Percentiles rank a stretch among this genome's conserved stretches.
phyloP scores from a whole-genome alignment of 257 asterid species.

The Echium plantagineum region DNA sequence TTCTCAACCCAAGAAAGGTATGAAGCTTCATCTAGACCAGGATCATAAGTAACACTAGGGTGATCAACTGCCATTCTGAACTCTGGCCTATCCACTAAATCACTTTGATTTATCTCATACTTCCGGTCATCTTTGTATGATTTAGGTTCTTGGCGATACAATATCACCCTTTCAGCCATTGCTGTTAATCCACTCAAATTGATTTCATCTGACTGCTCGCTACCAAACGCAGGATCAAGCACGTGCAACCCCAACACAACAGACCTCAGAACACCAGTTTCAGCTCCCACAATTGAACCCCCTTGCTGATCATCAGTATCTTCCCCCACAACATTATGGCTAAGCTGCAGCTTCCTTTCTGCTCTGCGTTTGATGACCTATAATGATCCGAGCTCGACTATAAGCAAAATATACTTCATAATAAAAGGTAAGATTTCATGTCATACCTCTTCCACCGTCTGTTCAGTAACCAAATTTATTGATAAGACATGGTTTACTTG shows the following conservation, averaged over 20 bases:
- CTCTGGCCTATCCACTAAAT: conserved; percentile 27
- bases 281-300: conserved; percentile 40
- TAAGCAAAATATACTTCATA: conserved; percentile 6
- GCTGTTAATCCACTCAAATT: conserved; percentile 32
- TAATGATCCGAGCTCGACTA: conserved; percentile 21
- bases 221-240: conserved; percentile 49
- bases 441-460: conserved; percentile 82
- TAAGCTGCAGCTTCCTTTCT: conserved; percentile 70
- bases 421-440: background rate
- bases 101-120: conserved; percentile 48
- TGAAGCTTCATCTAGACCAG: conserved; percentile 71
- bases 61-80: conserved; percentile 27
- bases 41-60: conserved; percentile 35
- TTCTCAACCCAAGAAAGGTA: conserved; percentile 77
- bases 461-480: conserved; percentile 66
- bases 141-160: conserved; percentile 35
- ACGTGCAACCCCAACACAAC: conserved; percentile 64
- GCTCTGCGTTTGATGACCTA: conserved; percentile 90
- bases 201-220: conserved; percentile 36
- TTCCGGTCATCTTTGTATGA: conserved; percentile 36
- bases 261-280: conserved; percentile 69
- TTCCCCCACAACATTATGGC: conserved; percentile 77
- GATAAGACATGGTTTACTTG: conserved; percentile 73
- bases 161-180: conserved; percentile 52
- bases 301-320: conserved; percentile 38